Base-by-base conservation (phyloP, 1,139 yeast species). In the Taphrina pruni region DNA sequence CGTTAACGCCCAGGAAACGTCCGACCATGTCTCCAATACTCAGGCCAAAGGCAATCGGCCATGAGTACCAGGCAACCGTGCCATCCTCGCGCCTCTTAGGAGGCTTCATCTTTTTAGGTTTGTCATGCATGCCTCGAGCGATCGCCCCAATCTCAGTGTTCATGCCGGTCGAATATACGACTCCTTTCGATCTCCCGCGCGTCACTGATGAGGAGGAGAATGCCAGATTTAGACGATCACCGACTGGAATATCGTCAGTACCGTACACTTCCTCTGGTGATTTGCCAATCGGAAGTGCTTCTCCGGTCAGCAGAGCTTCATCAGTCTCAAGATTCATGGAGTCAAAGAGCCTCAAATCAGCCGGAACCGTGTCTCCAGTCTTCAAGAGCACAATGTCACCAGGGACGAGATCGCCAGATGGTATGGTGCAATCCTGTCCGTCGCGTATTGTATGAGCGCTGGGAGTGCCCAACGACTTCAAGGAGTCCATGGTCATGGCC, bases 341-440 rank as follows among this genome's bases (percentile, higher is more conserved):
- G 55, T 85, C 87, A 65, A 87, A 73, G 62, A 89, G 80, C 72
- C 95, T 81, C 71, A 88, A 76, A 76, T 89, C 95, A 5, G 94
- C 94, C 20, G 95, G 95, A 60, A 89, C 81, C 1, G 93, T 88
- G 76, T 89, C 95, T 69, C 95, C 96, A 52, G 88, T 90, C 73
- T 82, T 83, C 69, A 89, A 82, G 70, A 81, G 80, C 52, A 88
- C 86, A 66, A 89, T 77, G 76, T 89, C 96, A 70, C 96, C 95
- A 1, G 93, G 93, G 14, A 88, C 94, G 39, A 89, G 86, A n/a
- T 84, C 86, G 70, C 83, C 85, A 0, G 93, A 87, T 11, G 88
- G 84, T 51, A 89, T 81, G 1, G 87, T 85, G 36, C 78, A 75
- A 72, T 86, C 88, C 45, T 81, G 81, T 58, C 91, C 92, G 74